Percentiles rank a stretch among this genome's conserved stretches.
phyloP scores from a whole-genome alignment of 768 basidiomycete species.

The Auricularia heimuer region DNA sequence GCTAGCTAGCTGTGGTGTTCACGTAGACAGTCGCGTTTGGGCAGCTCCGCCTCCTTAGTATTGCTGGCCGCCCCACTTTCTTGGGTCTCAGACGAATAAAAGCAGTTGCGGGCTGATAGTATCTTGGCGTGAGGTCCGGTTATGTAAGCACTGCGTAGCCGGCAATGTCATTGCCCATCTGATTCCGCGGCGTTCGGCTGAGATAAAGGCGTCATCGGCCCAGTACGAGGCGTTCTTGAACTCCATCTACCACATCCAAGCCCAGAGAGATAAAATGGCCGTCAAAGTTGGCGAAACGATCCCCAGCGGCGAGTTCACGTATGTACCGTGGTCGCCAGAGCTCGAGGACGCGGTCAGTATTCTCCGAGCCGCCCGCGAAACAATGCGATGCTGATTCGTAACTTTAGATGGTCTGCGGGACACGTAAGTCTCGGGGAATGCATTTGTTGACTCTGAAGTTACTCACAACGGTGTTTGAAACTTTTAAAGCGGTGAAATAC shows the following conservation, averaged over 20 bases:
- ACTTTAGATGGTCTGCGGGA: conserved; percentile 48
- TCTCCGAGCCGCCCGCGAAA: neutral
- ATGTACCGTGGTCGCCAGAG: conserved; percentile 52
- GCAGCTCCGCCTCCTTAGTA: too few species aligned
- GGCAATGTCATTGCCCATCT: too few species aligned
- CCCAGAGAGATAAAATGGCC: conserved; percentile 3
- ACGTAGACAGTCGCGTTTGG: too few species aligned
- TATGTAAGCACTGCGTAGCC: too few species aligned
- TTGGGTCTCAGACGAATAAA: too few species aligned
- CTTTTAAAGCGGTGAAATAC: conserved; percentile 39
- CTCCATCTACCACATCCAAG: neutral
- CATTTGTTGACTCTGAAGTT: conserved; percentile 5
- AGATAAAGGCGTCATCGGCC: neutral
- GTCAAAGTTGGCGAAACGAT: conserved; percentile 46
- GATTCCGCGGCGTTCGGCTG: too few species aligned
- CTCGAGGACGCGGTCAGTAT: conserved; percentile 49
- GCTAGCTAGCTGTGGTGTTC: too few species aligned
- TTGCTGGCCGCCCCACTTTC: too few species aligned
- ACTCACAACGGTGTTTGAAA: neutral
- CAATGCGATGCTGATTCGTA: neutral
- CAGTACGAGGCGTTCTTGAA: too few species aligned
- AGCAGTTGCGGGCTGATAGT: too few species aligned
- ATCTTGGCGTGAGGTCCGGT: too few species aligned
- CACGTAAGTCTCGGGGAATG: conserved; percentile 35
- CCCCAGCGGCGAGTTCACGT: conserved; percentile 35